Base-by-base conservation (phyloP, 805 yeast genomes). In the Lipomyces yamanashiensis region DNA sequence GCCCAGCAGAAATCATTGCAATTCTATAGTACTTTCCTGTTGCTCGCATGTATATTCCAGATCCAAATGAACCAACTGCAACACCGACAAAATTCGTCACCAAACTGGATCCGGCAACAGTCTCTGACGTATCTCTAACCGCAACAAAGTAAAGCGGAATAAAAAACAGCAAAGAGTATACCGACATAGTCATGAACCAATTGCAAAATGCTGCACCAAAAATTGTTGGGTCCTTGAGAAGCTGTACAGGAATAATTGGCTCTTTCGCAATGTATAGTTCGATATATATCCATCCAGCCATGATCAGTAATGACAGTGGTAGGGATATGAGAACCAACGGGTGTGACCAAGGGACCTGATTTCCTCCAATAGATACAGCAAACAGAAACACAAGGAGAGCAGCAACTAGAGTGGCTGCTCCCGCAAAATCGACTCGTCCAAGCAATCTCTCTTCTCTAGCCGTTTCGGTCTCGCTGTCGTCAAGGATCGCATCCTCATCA, bases 171-270 rank as follows among this genome's bases (percentile, higher is more conserved):
- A 81, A 79, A 1, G 91, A 78, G 73, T 83, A 88, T n/a, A 83
- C 82, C 0, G 85, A 81, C 88, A 89, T 89, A 1, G 90, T 85
- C 75, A 82, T 79, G 71, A 89, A 87, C 86, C 90, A 86, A 74
- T 87, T 87, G 55, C 87, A 81, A 62, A 89, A 77, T 0, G 90
- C 84, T 0, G 90, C 85, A 7, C 87, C 81, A 41, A 86, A 74
- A 23, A 89, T 82, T 0, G 93, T 87, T 67, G 86, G 78, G 68
- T 84, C 81, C 7, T 76, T 74, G 67, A 88, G 76, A 53, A 89
- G 75, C n/a, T 78, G 75, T 37, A 88, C 79, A 0, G 93, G 92
- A 62, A 88, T 80, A 36, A 87, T 84, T 1, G 95, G 93, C 72
- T 88, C 89, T 1, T 72, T 74, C 0, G 89, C 85, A 40, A 81